Evolutionary conservation across 192 early-diverging fungal genomes (phyloP).

Genomic region (Mortierella antarctica): DNA sequence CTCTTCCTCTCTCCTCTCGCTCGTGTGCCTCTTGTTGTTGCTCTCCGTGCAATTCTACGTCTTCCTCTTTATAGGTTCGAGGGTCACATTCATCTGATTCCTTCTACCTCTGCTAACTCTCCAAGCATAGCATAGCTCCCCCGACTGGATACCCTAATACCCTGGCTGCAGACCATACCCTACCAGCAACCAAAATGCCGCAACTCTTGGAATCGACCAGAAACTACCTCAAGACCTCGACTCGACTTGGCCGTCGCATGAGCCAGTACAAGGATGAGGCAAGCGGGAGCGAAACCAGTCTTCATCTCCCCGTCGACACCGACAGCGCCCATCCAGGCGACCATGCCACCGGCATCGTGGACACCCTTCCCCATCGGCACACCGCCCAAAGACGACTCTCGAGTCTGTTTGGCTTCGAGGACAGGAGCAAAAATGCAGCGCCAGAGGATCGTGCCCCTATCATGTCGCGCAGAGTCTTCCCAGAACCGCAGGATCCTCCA

Average conservation of each 20-base stretch:
- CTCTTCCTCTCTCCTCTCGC: not conserved
- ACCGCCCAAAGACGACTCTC: conserved; percentile 22
- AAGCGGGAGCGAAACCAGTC: conserved; percentile 24
- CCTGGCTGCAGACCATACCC: not conserved
- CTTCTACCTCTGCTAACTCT: not conserved
- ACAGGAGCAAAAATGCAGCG: not conserved
- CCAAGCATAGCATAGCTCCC: not conserved
- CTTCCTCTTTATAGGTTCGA: not conserved
- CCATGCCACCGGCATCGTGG: not conserved
- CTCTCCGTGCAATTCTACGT: not conserved
- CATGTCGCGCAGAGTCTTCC: not conserved
- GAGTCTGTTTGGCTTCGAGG: conserved; percentile 13
- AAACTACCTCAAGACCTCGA: conserved; percentile 43
- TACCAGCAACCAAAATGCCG: conserved; percentile 8
- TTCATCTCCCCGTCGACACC: not conserved
- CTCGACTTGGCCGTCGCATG: conserved; percentile 34
- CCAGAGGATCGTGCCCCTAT: not conserved
- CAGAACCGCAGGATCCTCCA: not conserved
- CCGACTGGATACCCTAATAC: not conserved
- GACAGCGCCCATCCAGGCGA: not conserved
- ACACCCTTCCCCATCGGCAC: conserved; percentile 5
- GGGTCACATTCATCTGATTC: not conserved
- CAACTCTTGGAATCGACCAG: conserved; percentile 40
- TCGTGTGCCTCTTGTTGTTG: not conserved
- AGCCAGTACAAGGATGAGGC: conserved; percentile 28